Conservation (phyloP, 1,284 basidiomycete genomes). For the Golubevia pallescens region DNA sequence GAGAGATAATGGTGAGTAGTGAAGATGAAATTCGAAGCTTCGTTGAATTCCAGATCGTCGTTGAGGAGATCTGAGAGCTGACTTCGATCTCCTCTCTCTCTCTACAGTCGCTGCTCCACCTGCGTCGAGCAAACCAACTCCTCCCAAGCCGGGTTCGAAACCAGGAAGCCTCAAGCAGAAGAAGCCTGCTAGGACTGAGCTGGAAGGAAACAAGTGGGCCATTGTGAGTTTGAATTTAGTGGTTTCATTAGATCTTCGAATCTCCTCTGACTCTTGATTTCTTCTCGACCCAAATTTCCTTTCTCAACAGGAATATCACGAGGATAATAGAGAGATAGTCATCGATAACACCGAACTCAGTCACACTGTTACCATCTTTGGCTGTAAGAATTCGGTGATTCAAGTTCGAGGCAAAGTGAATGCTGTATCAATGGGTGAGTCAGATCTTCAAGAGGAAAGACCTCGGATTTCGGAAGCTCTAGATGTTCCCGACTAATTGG, state of each 20-base stretch:
- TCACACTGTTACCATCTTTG: slow-evolving; percentile 88
- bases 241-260: background rate
- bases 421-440: slow-evolving; percentile 83
- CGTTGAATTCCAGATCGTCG: too few species aligned
- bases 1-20: background rate
- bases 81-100: background rate
- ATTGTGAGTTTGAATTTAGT: slow-evolving; percentile 80
- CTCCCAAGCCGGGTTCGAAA: slow-evolving; percentile 39
- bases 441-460: too few species aligned
- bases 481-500: slow-evolving; percentile 6
- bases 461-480: too few species aligned
- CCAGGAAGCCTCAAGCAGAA: slow-evolving; percentile 67
- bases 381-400: slow-evolving; percentile 87
- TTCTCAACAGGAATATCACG: slow-evolving; percentile 88
- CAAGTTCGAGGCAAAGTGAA: slow-evolving; percentile 93
- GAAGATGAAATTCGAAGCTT: too few species aligned
- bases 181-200: slow-evolving; percentile 87
- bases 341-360: slow-evolving; percentile 80
- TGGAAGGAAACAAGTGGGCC: slow-evolving; percentile 93
- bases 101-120: slow-evolving; percentile 3
- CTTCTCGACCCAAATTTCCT: slow-evolving; percentile 1
- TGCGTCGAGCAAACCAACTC: slow-evolving; percentile 22
- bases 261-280: background rate
- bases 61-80: too few species aligned
- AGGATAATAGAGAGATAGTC: slow-evolving; percentile 77